Conservation (phyloP, 257 asterid genomes). For the Nicotiana otophora region DNA sequence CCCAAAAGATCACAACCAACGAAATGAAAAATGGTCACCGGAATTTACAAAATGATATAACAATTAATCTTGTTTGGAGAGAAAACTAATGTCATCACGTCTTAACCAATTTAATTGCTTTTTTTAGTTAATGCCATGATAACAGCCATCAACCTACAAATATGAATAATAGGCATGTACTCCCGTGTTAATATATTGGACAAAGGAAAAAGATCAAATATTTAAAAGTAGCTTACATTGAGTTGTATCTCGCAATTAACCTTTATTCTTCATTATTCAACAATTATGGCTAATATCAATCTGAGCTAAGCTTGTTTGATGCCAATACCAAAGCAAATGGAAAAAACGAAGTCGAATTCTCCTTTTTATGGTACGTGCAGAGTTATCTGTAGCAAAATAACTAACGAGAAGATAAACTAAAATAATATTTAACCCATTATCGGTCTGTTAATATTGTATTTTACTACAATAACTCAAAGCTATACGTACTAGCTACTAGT, state of each 20-base stretch:
- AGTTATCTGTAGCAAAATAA: not conserved
- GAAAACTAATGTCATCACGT: no score
- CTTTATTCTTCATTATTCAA: not conserved
- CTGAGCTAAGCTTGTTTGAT: not conserved
- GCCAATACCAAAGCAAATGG: not conserved
- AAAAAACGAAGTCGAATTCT: no score
- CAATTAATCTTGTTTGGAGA: not conserved
- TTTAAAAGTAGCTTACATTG: not conserved
- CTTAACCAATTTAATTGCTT: no score
- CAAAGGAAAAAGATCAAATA: not conserved
- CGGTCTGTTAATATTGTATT: not conserved
- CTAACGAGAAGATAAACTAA: not conserved
- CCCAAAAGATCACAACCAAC: not conserved
- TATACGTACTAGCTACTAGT: no score
- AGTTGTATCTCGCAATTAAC: not conserved
- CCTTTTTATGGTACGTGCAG: not conserved
- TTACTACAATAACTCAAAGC: not conserved
- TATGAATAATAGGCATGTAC: not conserved
- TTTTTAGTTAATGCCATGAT: not conserved
- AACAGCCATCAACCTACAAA: not conserved
- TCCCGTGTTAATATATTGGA: not conserved
- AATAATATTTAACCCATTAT: not conserved
- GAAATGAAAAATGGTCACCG: not conserved
- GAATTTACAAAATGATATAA: not conserved
- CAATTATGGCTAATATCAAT: not conserved